These are phyloP conservation scores for Auricularia sp. DNA, from an alignment of 768 basidiomycete genomes.

Conservation along the genomic window DNA sequence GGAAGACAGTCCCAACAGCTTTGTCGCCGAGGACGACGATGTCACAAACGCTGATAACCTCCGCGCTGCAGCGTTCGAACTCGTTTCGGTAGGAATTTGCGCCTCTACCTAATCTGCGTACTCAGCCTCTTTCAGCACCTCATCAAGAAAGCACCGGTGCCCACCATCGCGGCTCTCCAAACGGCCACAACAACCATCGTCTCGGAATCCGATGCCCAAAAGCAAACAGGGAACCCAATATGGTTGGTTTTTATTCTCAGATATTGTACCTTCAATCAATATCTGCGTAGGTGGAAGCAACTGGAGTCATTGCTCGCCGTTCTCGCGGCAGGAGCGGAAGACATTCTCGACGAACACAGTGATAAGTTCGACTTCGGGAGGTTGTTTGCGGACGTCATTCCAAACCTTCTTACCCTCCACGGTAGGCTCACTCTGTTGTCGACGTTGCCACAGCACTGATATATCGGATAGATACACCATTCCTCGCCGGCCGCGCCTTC, in stretches of 20 bases:
- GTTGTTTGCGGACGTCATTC: conserved; percentile 70
- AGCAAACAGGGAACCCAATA: conserved; percentile 42
- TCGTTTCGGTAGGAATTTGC: conserved; percentile 52
- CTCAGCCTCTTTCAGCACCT: conserved; percentile 34
- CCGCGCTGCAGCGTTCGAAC: conserved; percentile 74
- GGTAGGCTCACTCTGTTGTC: conserved; percentile 37
- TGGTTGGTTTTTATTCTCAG: conserved; percentile 40
- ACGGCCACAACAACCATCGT: conserved; percentile 44
- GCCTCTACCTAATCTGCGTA: conserved; percentile 19
- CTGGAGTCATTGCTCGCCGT: conserved; percentile 79
- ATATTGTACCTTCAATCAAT: conserved; percentile 2
- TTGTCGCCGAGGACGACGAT: conserved; percentile 91
- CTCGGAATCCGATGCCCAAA: conserved; percentile 41
- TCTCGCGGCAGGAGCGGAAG: conserved; percentile 70
- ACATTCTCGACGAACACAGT: conserved; percentile 64
- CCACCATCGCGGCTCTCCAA: conserved; percentile 46
- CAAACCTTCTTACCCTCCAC: conserved; percentile 56
- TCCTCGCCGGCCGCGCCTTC: conserved; percentile 90
- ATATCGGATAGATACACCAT: conserved; percentile 56
- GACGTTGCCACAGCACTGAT: not conserved
- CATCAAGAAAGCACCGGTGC: conserved; percentile 41
- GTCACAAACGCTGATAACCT: conserved; percentile 75
- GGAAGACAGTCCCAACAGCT: conserved; percentile 81
- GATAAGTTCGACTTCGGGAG: conserved; percentile 76
- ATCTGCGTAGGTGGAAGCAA: conserved; percentile 68